Base-by-base conservation (phyloP, 2,329 filamentous ascomycete genomes). In the Biscogniauxia mediterranea region DNA sequence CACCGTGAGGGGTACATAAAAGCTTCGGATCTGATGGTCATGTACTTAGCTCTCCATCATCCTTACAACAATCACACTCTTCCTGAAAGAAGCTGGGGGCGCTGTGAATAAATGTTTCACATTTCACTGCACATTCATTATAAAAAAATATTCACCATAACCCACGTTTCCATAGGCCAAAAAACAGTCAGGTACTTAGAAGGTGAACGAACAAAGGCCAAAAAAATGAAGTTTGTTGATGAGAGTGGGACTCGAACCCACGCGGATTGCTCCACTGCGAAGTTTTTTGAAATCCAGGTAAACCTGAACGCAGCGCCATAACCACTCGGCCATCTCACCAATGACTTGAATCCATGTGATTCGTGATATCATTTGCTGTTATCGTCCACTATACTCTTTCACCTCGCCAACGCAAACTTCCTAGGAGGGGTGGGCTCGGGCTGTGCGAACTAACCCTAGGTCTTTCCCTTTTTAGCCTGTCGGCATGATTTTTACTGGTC, bases 191-290 rank as follows among this genome's bases (percentile, higher is more conserved):
- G 23, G 23, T 23, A 23, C 23, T 9, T 38, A 11, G 13, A 38
- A 38, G 13, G 38, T 17, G 17, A n/a, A n/a, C 3, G 15, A 2
- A 46, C 6, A 46, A n/a, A n/a, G 6, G 15, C 3, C 15, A 46
- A 46, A 46, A 46, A 46, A 46, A 32, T 32, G 38, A 15, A 46
- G 38, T 17, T 46, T 46, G 38, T 2, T 74, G 74, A 76, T 69
- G 67, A 73, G 69, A 73, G 74, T 76, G 74, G 72, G 74, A 76
- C 70, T 76, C 71, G 74, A 76, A 76, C 74, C 74, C 74, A 76
- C 74, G 74, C 71, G 73, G 73, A 75, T 74, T 74, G 69, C 71
- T 71, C 70, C 70, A 74, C 70, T 70, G 68, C 71, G 71, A 73
- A 55, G 23, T 23, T 23, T 32, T 13, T 19, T 32, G 9, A 8